These are phyloP conservation scores for Quercus variabilis DNA, from an alignment of 306 rosid genomes.

Conservation along the genomic window DNA sequence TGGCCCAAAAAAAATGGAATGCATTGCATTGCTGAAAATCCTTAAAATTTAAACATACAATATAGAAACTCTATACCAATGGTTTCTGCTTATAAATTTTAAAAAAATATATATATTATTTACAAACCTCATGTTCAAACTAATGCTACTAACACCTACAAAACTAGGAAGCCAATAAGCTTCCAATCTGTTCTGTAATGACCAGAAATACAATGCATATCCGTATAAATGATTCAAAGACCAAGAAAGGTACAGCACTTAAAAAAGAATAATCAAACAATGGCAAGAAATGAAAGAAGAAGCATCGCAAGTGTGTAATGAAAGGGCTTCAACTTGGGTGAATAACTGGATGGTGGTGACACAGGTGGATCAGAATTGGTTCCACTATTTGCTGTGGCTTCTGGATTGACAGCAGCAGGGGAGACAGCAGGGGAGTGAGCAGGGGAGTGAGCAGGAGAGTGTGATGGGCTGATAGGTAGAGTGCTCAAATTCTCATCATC, in stretches of 20 bases:
- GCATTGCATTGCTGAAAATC: not conserved
- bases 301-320: constrained; percentile 17
- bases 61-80: constrained; percentile 10
- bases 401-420: constrained; percentile 48
- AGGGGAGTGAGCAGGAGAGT: constrained; percentile 47
- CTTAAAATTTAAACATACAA: not conserved
- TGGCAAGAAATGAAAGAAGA: constrained; percentile 35
- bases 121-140: constrained; percentile 35
- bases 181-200: constrained; percentile 12
- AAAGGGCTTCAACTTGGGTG: constrained; percentile 38
- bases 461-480: constrained; percentile 30
- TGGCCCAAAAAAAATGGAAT: not conserved
- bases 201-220: constrained; percentile 12
- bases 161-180: constrained; percentile 25
- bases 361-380: constrained; percentile 19
- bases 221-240: constrained; percentile 24
- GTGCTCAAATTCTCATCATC: constrained; percentile 30
- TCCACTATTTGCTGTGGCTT: constrained; percentile 30
- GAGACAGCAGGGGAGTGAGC: constrained; percentile 17
- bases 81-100: constrained; percentile 11
- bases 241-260: not conserved
- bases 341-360: constrained; percentile 17
- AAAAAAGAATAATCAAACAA: constrained; percentile 36
- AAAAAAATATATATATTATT: constrained; percentile 3
- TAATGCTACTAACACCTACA: constrained; percentile 17